phyloP scores from a whole-genome alignment of 805 yeast species.

The Candida tibetensis region DNA sequence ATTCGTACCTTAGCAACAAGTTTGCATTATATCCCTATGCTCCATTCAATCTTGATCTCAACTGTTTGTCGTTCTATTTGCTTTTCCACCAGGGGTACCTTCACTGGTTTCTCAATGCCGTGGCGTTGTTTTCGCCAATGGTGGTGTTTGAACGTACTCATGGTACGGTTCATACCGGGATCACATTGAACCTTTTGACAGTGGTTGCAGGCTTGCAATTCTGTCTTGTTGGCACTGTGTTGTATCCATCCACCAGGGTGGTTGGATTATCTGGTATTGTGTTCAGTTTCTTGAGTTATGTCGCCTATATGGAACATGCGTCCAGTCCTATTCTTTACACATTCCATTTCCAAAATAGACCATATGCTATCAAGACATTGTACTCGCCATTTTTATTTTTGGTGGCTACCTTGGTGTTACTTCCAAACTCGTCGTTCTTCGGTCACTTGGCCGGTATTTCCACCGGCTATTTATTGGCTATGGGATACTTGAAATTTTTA shows the following conservation, averaged over 20 bases:
- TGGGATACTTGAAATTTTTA: constrained; percentile 54
- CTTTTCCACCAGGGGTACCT: constrained; percentile 60
- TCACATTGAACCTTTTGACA: constrained; percentile 70
- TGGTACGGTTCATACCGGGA: constrained; percentile 85
- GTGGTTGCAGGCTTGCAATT: constrained; percentile 65
- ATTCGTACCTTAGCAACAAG: constrained; percentile 25
- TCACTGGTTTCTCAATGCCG: constrained; percentile 60
- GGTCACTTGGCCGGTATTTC: constrained; percentile 71
- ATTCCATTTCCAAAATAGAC: constrained; percentile 30
- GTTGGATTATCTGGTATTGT: constrained; percentile 75
- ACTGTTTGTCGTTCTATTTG: constrained; percentile 67
- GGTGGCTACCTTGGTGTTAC: constrained; percentile 45
- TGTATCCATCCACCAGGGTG: constrained; percentile 53
- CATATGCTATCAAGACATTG: constrained; percentile 54
- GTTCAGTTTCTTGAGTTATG: constrained; percentile 63
- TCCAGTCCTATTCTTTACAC: constrained; percentile 39
- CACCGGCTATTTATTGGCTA: constrained; percentile 63
- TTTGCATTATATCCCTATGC: constrained; percentile 58
- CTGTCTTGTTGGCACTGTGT: constrained; percentile 47
- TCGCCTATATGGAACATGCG: constrained; percentile 46
- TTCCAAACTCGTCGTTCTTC: constrained; percentile 67
- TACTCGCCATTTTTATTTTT: constrained; percentile 53
- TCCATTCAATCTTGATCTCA: constrained; percentile 43
- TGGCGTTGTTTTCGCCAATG: constrained; percentile 58
- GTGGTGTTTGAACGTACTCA: constrained; percentile 64